Conservation (phyloP, 208 protist species). For the Angomonas ambiguus region DNA sequence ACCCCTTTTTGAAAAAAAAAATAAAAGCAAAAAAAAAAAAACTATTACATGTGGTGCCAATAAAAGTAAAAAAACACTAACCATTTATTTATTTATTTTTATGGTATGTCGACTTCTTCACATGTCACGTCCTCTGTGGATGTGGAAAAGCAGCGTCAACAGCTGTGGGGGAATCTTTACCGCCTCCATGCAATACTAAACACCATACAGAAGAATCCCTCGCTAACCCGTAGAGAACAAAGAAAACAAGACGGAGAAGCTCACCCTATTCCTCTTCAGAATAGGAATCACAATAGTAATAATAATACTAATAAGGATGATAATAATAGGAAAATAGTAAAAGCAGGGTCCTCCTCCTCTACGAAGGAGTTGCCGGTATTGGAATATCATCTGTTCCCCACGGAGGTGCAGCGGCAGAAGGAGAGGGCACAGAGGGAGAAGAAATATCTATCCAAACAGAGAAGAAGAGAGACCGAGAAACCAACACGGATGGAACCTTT, state of each 20-base stretch:
- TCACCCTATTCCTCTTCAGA: too few relatives aligned
- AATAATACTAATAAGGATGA: slow-evolving; percentile 15
- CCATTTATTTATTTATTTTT: too few relatives aligned
- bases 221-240: slow-evolving; percentile 6
- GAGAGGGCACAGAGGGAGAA: slow-evolving; percentile 1
- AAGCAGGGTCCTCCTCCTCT: too few relatives aligned
- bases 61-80: neutral
- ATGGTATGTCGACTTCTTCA: too few relatives aligned
- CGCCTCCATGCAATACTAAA: too few relatives aligned
- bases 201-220: too few relatives aligned
- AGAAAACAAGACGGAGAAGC: slow-evolving; percentile 5
- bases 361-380: neutral
- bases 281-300: slow-evolving; percentile 4
- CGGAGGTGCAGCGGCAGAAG: neutral
- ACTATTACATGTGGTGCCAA: neutral
- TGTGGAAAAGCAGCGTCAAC: too few relatives aligned
- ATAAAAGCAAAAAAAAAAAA: slow-evolving; percentile 3
- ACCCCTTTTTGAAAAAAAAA: neutral
- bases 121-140: too few relatives aligned
- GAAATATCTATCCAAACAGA: slow-evolving; percentile 1
- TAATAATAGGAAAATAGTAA: neutral
- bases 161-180: too few relatives aligned
- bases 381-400: neutral
- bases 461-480: too few relatives aligned
- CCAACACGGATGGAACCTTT: too few relatives aligned